Evolutionary conservation across 331 rosid genomes (phyloP).

Genomic region (Acacia concinna): DNA sequence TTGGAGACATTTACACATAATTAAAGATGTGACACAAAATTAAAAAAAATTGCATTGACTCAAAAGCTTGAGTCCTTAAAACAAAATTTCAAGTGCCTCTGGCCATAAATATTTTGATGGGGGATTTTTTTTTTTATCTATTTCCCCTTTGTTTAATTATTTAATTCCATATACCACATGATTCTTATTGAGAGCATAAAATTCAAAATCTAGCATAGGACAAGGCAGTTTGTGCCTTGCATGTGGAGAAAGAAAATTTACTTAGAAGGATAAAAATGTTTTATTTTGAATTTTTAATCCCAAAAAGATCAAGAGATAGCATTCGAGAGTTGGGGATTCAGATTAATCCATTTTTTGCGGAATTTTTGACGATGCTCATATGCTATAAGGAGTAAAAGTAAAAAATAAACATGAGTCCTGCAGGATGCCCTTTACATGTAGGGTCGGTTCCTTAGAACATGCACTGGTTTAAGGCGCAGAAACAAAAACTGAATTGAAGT

Average conservation of each 20-base stretch:
- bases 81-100: not conserved
- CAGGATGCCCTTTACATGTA: conserved; percentile 15
- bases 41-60: too few species aligned
- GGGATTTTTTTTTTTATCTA: not conserved
- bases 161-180: not conserved
- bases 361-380: conserved; percentile 22
- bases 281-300: not conserved
- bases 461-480: conserved; percentile 15
- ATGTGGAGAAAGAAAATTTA: not conserved
- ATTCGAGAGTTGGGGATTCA: not conserved
- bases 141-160: not conserved
- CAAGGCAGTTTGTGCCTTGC: not conserved
- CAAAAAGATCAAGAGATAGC: not conserved
- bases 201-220: not conserved
- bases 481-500: conserved; percentile 36
- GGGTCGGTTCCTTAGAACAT: conserved; percentile 2
- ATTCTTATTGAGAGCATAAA: not conserved
- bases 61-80: too few species aligned
- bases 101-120: not conserved
- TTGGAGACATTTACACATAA: too few species aligned
- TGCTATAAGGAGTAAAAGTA: conserved; percentile 10
- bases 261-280: not conserved
- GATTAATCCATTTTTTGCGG: conserved; percentile 20
- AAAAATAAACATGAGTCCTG: conserved; percentile 14
- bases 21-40: too few species aligned